Base-by-base conservation (phyloP, 305 asterid species). In the Fraxinus albicans region DNA sequence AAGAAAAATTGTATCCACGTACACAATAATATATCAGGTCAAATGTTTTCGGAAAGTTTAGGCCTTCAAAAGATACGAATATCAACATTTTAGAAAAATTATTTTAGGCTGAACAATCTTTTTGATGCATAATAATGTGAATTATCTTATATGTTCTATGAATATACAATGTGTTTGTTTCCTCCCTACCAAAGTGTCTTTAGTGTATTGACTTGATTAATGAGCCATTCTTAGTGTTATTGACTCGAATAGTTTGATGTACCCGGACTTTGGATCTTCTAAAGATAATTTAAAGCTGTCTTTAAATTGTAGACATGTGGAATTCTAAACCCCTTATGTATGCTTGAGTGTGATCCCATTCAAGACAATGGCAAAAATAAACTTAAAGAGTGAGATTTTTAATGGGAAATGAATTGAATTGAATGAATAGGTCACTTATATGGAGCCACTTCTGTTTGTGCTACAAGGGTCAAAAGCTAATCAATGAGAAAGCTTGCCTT, bases 391-490 rank as follows among this genome's bases (percentile, higher is more conserved):
- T 29, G 3, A 67, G 74, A 25, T 69, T 31, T 67, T 29, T 29
- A 10, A 69, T 0, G 8, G 38, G 15, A 3, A 79, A 21, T 3
- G 5, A 35, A 44, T 36, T 3, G 5, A 35, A 44, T 36, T 79
- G 38, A 58, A 50, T 19, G 36, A 70, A 67, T 55, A 42, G 76
- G 97, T 80, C 93, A 34, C 89, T 89, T 79, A 93, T 91, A 17
- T 93, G 97, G 97, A 86, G 93, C 81, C 94, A 93, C 88, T 93
- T 91, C 85, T 90, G 93, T 76, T 88, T 93, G 83, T 86, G 91
- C 82, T 90, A 81, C 38, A 84, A 87, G 81, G 87, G 87, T 69
- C 89, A 89, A 78, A 91, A 85, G 86, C 91, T 93, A 72, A 80
- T 85, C 65, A 85, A 72, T 13, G 95, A 91, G 19, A 83, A 85